A percentile compares a stretch with the other conserved stretches of the same genome.
Conservation (phyloP, 495 filamentous ascomycete genomes). For the Neurospora hispaniola region DNA sequence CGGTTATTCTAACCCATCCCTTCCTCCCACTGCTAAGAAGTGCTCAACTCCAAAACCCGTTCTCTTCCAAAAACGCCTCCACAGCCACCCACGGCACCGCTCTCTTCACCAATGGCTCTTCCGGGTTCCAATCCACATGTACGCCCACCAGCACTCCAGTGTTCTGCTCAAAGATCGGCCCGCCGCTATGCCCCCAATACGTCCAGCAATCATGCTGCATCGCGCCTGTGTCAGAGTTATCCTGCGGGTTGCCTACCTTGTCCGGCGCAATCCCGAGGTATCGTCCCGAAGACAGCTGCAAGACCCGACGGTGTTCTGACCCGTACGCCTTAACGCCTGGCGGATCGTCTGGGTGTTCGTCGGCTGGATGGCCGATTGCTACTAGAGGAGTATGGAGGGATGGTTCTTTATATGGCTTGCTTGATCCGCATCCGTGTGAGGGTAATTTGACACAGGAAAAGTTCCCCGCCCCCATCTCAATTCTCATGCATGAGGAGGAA, state of each 20-base stretch:
- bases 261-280: conserved; percentile 24
- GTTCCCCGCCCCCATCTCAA: background rate
- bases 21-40: too few relatives aligned
- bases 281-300: conserved; percentile 28
- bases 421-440: background rate
- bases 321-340: conserved; percentile 29
- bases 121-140: conserved; percentile 37
- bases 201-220: conserved; percentile 43
- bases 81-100: conserved; percentile 30
- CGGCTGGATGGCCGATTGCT: conserved; percentile 36
- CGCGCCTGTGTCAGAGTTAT: conserved; percentile 39
- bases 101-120: conserved; percentile 35
- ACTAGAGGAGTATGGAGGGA: conserved; percentile 4
- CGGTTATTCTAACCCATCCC: too few relatives aligned
- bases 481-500: background rate
- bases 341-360: conserved; percentile 25
- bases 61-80: conserved; percentile 16
- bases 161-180: conserved; percentile 26
- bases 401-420: background rate
- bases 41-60: background rate
- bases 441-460: conserved; percentile 1
- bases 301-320: conserved; percentile 10
- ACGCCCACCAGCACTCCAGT: conserved; percentile 29
- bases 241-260: conserved; percentile 26
- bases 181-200: conserved; percentile 44